Base-by-base conservation (phyloP, 179 eudicot species). In the Heliamphora pulchella region DNA sequence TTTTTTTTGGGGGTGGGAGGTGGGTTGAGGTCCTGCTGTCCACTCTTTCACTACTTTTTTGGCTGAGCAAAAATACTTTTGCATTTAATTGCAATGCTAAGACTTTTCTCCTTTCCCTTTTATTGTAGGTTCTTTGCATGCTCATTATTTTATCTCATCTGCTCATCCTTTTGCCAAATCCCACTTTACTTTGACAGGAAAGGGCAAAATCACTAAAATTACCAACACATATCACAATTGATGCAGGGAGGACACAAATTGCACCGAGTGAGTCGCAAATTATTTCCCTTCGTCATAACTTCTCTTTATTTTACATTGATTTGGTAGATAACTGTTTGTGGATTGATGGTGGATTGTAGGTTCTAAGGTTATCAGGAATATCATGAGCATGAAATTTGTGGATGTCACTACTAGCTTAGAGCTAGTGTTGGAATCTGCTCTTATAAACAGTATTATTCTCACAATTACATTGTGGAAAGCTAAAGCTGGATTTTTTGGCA, bases 211-310 rank as follows among this genome's bases (percentile, higher is more conserved):
- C 99, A 71, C 79, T 88, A 8, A 89, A 91, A 76, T 63, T 96
- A 82, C 97, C 93, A 58, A 91, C 98, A 44, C 99, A 96, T 80
- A 69, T 94, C 79, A 90, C 92, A 22, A 83, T 96, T 80, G 99
- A 96, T 86, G 99, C 99, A 46, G 99, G 99, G 79, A 88, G 97
- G 89, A 96, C 99, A 71, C 99, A 96, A 88, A 96, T 96, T 85
- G 98, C 99, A 20, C 98, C 99, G 72, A 94, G 99, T 96, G 81
- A 91, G 94, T 78, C 75, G 59, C 83, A 53, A 67, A 79, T 74
- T 51, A 61, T 70, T 64, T 74, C 31, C 48, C 41, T 78, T 62
- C 41, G 3, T 51, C 70, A 4, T 63, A 8, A 17, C 22, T 58
- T 64, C 50, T 73, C 62, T 81, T 64, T 22, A 17, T 20, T 44